Evolutionary conservation across 495 filamentous ascomycete species (phyloP).

Genomic region (Trichodelitschia bisporula): DNA sequence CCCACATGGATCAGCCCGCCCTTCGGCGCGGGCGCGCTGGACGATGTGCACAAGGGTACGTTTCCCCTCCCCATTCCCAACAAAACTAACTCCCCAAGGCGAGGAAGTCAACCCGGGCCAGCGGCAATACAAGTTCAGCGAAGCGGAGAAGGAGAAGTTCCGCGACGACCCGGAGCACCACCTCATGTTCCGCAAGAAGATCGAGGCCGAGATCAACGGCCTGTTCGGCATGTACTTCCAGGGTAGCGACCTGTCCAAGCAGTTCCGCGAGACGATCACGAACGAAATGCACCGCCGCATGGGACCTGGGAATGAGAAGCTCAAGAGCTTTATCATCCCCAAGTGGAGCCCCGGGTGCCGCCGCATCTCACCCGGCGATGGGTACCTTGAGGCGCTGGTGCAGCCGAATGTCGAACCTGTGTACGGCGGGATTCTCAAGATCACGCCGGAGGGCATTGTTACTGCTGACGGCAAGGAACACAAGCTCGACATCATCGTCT

Average conservation of each 20-base stretch:
- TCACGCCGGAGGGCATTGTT: constrained; percentile 8
- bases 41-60: no score
- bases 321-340: constrained; percentile 16
- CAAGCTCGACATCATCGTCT: constrained; percentile 11
- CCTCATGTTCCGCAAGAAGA: constrained; percentile 12
- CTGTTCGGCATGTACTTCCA: constrained; percentile 15
- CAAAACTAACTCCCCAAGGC: constrained; percentile 6
- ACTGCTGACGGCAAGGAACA: constrained; percentile 9
- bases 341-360: constrained; percentile 10
- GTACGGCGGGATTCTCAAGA: constrained; percentile 6
- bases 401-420: constrained; percentile 9
- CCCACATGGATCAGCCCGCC: constrained; percentile 12
- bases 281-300: constrained; percentile 12
- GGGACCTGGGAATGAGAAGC: constrained; percentile 12
- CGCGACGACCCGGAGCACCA: constrained; percentile 13
- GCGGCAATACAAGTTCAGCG: constrained; percentile 12
- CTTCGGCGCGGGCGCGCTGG: constrained; percentile 5
- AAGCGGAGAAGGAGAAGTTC: constrained; percentile 15
- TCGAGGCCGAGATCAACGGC: constrained; percentile 13
- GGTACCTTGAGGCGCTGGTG: constrained; percentile 12
- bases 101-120: constrained; percentile 10
- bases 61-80: no score
- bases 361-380: constrained; percentile 9
- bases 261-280: constrained; percentile 9
- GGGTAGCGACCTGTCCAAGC: constrained; percentile 8